Evolutionary conservation across 129 eudicot genomes (phyloP).

Genomic region (Saposhnikovia divaricata): DNA sequence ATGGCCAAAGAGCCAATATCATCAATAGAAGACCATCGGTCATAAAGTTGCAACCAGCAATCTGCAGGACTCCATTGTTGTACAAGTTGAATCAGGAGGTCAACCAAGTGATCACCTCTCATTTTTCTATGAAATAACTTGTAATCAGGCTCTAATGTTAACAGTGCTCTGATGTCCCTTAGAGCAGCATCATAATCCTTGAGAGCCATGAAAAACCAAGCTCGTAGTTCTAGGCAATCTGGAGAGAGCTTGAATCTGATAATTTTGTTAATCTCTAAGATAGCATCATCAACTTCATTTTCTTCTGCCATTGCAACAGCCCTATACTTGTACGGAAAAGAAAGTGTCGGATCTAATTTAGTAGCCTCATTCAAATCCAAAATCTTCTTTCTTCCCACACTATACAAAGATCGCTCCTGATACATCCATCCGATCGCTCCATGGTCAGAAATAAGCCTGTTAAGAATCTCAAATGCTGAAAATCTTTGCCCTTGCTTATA

Average conservation of each 20-base stretch:
- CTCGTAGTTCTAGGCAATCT: slow-evolving; percentile 63
- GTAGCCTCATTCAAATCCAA: slow-evolving; percentile 46
- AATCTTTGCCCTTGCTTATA: slow-evolving; percentile 57
- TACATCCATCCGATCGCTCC: slow-evolving; percentile 65
- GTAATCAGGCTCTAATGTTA: slow-evolving; percentile 56
- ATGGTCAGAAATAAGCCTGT: slow-evolving; percentile 28
- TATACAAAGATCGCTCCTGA: slow-evolving; percentile 59
- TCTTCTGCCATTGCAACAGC: slow-evolving; percentile 41
- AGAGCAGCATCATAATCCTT: slow-evolving; percentile 56
- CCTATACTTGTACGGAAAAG: slow-evolving; percentile 58
- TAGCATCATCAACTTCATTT: slow-evolving; percentile 37
- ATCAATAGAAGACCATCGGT: slow-evolving; percentile 74
- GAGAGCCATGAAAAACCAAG: slow-evolving; percentile 54
- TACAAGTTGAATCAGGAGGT: slow-evolving; percentile 41
- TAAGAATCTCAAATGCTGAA: slow-evolving; percentile 45
- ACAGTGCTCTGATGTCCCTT: slow-evolving; percentile 51
- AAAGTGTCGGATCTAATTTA: slow-evolving; percentile 55
- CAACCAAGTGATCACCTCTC: slow-evolving; percentile 50
- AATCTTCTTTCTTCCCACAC: slow-evolving; percentile 49
- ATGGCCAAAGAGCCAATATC: slow-evolving; percentile 74
- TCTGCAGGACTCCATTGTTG: slow-evolving; percentile 62
- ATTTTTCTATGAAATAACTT: slow-evolving; percentile 59
- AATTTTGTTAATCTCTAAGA: slow-evolving; percentile 49
- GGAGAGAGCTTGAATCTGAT: slow-evolving; percentile 53
- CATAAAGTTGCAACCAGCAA: slow-evolving; percentile 74